Evolutionary conservation across 2,329 filamentous ascomycete species (phyloP).

Genomic region (Stagonosporopsis cucurbitacearum): DNA sequence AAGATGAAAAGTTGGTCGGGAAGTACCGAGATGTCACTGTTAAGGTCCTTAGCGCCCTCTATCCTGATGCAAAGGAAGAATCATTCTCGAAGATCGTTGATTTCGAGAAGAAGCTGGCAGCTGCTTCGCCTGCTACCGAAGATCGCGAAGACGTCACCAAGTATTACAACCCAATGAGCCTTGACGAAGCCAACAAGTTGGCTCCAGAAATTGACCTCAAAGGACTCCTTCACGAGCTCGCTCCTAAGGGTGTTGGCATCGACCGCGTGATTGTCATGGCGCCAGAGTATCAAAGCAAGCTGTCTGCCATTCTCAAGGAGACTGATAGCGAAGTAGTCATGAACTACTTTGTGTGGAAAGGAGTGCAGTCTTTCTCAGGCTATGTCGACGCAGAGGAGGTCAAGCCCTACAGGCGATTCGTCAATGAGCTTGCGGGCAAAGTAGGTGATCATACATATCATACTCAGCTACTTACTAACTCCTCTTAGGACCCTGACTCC

Average conservation of each 20-base stretch:
- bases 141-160: slow-evolving; percentile 68
- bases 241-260: slow-evolving; percentile 58
- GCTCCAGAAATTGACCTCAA: slow-evolving; percentile 64
- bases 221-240: slow-evolving; percentile 59
- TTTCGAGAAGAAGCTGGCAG: slow-evolving; percentile 68
- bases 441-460: slow-evolving; percentile 12
- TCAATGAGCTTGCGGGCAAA: slow-evolving; percentile 66
- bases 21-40: slow-evolving; percentile 37
- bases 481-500: slow-evolving; percentile 62
- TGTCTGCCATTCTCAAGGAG: slow-evolving; percentile 62
- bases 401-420: slow-evolving; percentile 65
- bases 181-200: slow-evolving; percentile 62
- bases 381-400: slow-evolving; percentile 66
- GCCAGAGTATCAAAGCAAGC: slow-evolving; percentile 65
- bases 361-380: slow-evolving; percentile 60
- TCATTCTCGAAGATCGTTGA: slow-evolving; percentile 48
- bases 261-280: slow-evolving; percentile 65
- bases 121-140: slow-evolving; percentile 63
- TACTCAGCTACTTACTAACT: slow-evolving; percentile 20
- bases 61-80: slow-evolving; percentile 42
- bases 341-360: slow-evolving; percentile 70
- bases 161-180: slow-evolving; percentile 69
- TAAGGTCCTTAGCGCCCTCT: slow-evolving; percentile 29
- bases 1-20: slow-evolving; percentile 43
- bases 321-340: slow-evolving; percentile 64